Conservation (phyloP, 176 grass and related monocot genomes). For the Themeda triandra region DNA sequence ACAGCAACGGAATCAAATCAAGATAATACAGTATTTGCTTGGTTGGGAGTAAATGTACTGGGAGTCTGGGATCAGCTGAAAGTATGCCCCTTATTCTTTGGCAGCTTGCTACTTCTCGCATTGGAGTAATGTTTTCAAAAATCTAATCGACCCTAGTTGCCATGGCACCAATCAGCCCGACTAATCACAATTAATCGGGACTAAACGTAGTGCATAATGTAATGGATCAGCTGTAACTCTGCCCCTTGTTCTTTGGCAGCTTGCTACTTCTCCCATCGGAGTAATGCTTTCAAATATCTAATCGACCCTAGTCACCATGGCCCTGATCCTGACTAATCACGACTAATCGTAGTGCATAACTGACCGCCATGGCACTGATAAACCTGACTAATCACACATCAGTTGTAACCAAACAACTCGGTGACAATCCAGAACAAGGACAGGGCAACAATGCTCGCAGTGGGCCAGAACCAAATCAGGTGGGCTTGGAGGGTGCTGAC, state of each 20-base stretch:
- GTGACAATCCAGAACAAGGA: not conserved
- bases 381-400: not conserved
- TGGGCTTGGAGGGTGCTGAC: not conserved
- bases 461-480: not conserved
- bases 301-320: not conserved
- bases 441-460: not conserved
- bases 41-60: not conserved
- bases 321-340: not conserved
- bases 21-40: not conserved
- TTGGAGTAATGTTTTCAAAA: not conserved
- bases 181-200: not conserved
- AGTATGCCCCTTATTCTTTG: not conserved
- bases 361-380: not conserved
- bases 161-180: not conserved
- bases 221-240: not conserved
- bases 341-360: not conserved
- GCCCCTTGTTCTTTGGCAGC: not conserved
- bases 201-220: not conserved
- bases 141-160: not conserved
- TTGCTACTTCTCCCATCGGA: not conserved
- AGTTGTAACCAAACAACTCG: not conserved
- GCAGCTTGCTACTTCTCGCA: not conserved
- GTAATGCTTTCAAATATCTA: not conserved
- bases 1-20: not conserved
- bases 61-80: not conserved